Evolutionary conservation across 2,329 filamentous ascomycete species (phyloP), one percentile per base, ranked within the genome.

Genomic region (Sporothrix pseudoabietina): DNA sequence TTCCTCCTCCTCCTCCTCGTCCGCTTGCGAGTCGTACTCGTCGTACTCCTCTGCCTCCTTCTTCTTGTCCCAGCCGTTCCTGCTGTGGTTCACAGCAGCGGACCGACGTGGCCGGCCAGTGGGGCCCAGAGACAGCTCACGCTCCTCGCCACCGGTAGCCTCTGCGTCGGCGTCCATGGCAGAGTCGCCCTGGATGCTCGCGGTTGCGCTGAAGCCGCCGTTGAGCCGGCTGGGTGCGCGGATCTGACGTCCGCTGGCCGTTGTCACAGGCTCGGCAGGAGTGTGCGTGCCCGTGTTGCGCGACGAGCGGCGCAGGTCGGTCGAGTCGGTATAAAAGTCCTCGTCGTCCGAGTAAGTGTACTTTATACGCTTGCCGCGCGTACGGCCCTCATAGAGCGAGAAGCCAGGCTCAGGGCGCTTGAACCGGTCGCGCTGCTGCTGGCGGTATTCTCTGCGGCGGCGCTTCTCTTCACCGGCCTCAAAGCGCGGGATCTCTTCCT

Each of bases 391-490:
- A 81, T 99, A 99, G 73, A 97, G 85, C 0, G 94, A 98, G 80
- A 95, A 97, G 4, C 94, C 94, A 10, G 92, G 91, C 77, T 97
- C 94, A 6, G 94, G 94, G 5, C 94, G 89, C 77, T 92, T 88
- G 82, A 98, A 98, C 74, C 92, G 91, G 75, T 95, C 93, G 79
- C 95, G 95, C 76, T 93, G 93, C 78, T 90, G 87, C 79, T 93
- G 89, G 19, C 96, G 91, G 79, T 99, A 98, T 78, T 99, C 96
- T 73, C 96, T 92, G 61, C 94, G 92, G 82, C 91, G 94, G 72
- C 96, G 93, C 87, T 98, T 98, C 92, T 97, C 94, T 82, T 98
- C 94, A 5, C 94, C 94, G 49, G 92, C 93, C 81, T 98, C 95
- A 77, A 99, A 98, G 47, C 94, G 90, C 47, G 94, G 93, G 47